Base-by-base conservation (phyloP, 495 filamentous ascomycete species). In the Aspergillus cavernicola region DNA sequence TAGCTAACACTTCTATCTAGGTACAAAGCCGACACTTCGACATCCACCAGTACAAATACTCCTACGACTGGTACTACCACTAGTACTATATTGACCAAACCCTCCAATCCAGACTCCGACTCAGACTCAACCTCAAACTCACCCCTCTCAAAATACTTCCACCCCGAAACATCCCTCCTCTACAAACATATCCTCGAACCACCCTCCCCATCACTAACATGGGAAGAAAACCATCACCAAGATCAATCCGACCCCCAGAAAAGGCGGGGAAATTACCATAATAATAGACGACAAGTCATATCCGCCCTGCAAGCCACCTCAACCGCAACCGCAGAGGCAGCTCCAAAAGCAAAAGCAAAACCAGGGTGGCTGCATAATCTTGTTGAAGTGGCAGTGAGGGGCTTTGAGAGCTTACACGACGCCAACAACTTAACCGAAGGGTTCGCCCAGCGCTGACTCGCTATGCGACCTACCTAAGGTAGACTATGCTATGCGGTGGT, bases 61-160 rank as follows among this genome's bases (percentile, higher is more conserved):
- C n/a, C n/a, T n/a, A n/a, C n/a, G n/a, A n/a, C n/a, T n/a, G n/a
- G n/a, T 29, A 29, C 4, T 29, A 29, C 4, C 9, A 9, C 4
- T 29, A 29, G 9, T 29, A 29, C 4, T 29, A 29, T 5, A 29
- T 29, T 29, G 26, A 29, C 4, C 9, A 29, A 9, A 29, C 4
- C 4, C 9, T 5, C 5, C 26, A 29, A 5, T 5, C 26, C 26
- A 29, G 9, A 38, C 52, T 28, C 49, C 53, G 4, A 26, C n/a
- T n/a, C n/a, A n/a, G n/a, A n/a, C n/a, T n/a, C n/a, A n/a, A n/a
- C n/a, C n/a, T n/a, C n/a, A n/a, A n/a, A n/a, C n/a, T n/a, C n/a
- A n/a, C n/a, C n/a, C n/a, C n/a, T 61, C 3, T 35, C 33, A 9
- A 54, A 44, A 35, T 61, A 57, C 45, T 61, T 61, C 51, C 35